Evolutionary conservation across 78 protist species (phyloP).

Genomic region (Dictyostelium purpureum): DNA sequence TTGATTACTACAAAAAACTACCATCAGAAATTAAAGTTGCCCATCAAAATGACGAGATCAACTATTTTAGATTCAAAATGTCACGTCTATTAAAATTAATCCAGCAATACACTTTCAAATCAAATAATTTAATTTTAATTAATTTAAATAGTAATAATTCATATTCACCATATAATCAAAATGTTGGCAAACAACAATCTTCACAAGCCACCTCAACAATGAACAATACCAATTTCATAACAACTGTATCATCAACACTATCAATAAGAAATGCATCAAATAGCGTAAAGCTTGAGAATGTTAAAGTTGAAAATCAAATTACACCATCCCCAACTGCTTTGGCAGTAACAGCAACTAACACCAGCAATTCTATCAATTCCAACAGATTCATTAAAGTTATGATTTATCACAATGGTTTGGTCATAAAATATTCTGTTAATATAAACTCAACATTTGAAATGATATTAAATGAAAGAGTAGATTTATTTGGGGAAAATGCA

Average conservation of each 20-base stretch:
- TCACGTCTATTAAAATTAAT: background rate
- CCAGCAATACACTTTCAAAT: background rate
- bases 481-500: slow-evolving; percentile 21
- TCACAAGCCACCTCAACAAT: background rate
- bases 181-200: background rate
- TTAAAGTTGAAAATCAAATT: background rate
- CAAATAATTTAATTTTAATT: background rate
- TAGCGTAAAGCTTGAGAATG: background rate
- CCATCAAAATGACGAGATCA: slow-evolving; percentile 23
- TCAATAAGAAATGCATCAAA: too few species aligned
- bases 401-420: slow-evolving; percentile 58
- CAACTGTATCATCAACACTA: background rate
- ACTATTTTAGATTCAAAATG: slow-evolving; percentile 57
- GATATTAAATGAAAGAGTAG: slow-evolving; percentile 26
- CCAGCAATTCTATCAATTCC: background rate
- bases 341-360: background rate
- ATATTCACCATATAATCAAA: background rate
- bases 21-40: slow-evolving; percentile 39
- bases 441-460: slow-evolving; percentile 36
- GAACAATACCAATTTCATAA: background rate
- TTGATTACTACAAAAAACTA: slow-evolving; percentile 36
- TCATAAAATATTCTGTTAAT: slow-evolving; percentile 26
- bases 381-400: background rate
- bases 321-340: background rate
- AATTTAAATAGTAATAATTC: background rate